A percentile compares a stretch with the other conserved stretches of the same genome.
These are phyloP conservation scores for Carex littledalei DNA, from an alignment of 176 grass and related monocot species.

Conservation along the genomic window DNA sequence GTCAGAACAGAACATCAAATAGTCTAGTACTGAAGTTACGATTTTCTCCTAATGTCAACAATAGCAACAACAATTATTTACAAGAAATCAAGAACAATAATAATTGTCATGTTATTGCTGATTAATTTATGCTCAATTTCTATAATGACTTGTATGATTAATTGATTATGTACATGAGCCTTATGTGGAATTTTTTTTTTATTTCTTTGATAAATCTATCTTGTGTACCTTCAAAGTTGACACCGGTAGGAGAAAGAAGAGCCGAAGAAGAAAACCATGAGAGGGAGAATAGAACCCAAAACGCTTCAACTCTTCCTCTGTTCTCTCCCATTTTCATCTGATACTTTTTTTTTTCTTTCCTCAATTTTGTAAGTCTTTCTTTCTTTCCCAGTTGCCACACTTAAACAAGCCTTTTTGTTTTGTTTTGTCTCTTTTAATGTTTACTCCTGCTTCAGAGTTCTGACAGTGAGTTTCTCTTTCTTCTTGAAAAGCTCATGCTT, in stretches of 20 bases:
- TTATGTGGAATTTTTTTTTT: neutral
- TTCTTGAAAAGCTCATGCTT: neutral
- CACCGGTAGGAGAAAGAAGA: slow-evolving; percentile 36
- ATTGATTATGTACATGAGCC: neutral
- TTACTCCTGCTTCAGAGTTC: neutral
- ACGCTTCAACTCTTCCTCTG: neutral
- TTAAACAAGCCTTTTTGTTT: too few relatives aligned
- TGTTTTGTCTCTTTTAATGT: neutral
- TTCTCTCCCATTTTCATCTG: neutral
- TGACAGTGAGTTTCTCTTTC: neutral
- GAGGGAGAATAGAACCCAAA: slow-evolving; percentile 4
- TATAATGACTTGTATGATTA: too few relatives aligned
- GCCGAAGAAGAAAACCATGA: slow-evolving; percentile 17
- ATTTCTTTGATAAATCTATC: neutral
- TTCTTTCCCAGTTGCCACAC: neutral
- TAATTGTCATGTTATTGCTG: too few relatives aligned
- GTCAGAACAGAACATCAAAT: neutral
- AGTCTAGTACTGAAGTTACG: neutral
- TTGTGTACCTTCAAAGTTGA: slow-evolving; percentile 35
- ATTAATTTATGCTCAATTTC: too few relatives aligned
- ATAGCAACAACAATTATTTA: neutral
- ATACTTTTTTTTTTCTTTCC: neutral
- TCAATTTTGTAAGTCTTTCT: neutral
- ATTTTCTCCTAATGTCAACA: neutral
- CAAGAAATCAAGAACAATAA: too few relatives aligned